Conservation (phyloP, 495 filamentous ascomycete genomes). For the Aspergillus heteromorphus region DNA sequence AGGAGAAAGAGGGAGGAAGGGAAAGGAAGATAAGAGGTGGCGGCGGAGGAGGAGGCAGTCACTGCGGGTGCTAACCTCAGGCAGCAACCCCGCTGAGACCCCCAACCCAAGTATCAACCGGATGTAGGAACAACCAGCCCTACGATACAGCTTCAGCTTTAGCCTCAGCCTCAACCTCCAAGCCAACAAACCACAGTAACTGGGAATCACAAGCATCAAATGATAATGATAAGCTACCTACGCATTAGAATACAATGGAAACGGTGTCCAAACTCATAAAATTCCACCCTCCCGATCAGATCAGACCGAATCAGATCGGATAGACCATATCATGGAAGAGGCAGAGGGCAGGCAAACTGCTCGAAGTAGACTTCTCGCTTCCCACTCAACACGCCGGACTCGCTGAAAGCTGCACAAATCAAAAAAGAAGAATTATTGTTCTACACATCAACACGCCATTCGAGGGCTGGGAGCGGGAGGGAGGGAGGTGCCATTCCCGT, state of each 20-base stretch:
- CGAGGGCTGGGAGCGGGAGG: conserved; percentile 1
- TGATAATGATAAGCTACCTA: conserved; percentile 17
- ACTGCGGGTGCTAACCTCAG: too few relatives aligned
- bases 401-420: conserved; percentile 20
- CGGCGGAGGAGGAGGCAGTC: too few relatives aligned
- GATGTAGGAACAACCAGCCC: too few relatives aligned
- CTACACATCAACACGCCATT: conserved; percentile 25
- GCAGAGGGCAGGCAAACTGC: conserved; percentile 6
- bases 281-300: conserved; percentile 18
- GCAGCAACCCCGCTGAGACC: too few relatives aligned
- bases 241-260: conserved; percentile 22
- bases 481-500: background rate
- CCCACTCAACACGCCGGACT: conserved; percentile 15
- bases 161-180: too few relatives aligned
- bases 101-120: too few relatives aligned
- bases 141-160: too few relatives aligned
- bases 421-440: conserved; percentile 26
- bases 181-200: background rate
- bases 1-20: too few relatives aligned
- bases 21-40: too few relatives aligned
- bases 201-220: background rate
- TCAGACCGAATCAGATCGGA: conserved; percentile 20
- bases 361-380: conserved; percentile 1
- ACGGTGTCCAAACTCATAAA: conserved; percentile 23
- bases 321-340: conserved; percentile 9